Evolutionary conservation across 2,329 filamentous ascomycete genomes (phyloP).

Genomic region (Cladorrhinum sp.): DNA sequence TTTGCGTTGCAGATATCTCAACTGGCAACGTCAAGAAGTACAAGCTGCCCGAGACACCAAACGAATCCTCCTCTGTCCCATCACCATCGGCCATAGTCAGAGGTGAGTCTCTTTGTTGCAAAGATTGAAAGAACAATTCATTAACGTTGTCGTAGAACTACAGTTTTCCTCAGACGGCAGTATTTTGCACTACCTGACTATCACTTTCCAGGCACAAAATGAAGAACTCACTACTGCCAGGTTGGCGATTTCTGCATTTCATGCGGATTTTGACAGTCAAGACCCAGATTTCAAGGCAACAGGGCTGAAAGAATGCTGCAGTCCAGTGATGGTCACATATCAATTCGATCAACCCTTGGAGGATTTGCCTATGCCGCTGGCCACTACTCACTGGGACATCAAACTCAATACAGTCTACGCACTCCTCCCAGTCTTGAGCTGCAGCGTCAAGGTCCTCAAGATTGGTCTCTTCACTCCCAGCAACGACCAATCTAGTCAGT

Average conservation of each 20-base stretch:
- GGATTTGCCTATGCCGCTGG: neutral
- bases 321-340: neutral
- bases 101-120: neutral
- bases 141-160: neutral
- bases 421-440: neutral
- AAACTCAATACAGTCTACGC: neutral
- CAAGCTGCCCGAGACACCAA: neutral
- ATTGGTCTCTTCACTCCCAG: neutral
- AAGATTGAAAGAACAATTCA: neutral
- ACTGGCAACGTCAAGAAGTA: neutral
- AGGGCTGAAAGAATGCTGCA: neutral
- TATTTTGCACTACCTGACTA: neutral
- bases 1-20: neutral
- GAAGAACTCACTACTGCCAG: conserved; percentile 1
- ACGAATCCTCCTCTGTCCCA: neutral
- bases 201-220: neutral
- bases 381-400: neutral
- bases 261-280: neutral
- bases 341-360: neutral
- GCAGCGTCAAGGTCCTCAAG: conserved; percentile 3
- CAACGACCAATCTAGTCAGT: neutral
- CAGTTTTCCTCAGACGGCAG: neutral
- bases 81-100: neutral
- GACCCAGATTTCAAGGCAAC: neutral
- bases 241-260: neutral